Evolutionary conservation across 1,139 yeast species (phyloP).

Genomic region (Taphrina confusa): DNA sequence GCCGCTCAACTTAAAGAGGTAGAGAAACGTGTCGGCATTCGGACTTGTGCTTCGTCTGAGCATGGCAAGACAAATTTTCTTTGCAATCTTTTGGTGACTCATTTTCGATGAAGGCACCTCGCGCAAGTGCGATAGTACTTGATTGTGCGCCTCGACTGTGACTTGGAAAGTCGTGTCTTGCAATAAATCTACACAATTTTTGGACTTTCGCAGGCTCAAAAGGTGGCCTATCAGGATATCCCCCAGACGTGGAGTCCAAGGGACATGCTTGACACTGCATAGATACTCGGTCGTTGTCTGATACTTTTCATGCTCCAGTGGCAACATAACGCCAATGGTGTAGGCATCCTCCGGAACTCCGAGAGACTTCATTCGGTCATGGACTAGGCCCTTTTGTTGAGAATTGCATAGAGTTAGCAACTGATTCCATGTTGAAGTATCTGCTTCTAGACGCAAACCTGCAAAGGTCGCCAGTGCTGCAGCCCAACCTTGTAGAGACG

Average conservation of each 20-base stretch:
- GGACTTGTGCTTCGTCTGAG: background rate
- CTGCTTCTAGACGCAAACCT: background rate
- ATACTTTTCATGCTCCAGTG: background rate
- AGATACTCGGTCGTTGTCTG: background rate
- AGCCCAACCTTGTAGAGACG: background rate
- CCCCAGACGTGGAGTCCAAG: slow-evolving; percentile 2
- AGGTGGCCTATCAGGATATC: slow-evolving; percentile 11
- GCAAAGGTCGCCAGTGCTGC: slow-evolving; percentile 12
- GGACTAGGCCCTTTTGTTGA: background rate
- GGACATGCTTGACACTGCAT: background rate
- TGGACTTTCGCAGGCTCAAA: background rate
- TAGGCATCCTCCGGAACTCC: background rate
- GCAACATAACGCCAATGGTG: slow-evolving; percentile 9
- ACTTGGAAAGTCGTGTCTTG: background rate
- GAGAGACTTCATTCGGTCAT: background rate
- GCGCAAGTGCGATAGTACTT: slow-evolving; percentile 2
- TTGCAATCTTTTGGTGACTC: slow-evolving; percentile 11
- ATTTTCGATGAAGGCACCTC: background rate
- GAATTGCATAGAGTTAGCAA: background rate
- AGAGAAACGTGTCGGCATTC: background rate
- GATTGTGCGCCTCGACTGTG: slow-evolving; percentile 8
- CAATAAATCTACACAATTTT: background rate
- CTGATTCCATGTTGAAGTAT: slow-evolving; percentile 17
- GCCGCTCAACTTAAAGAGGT: background rate
- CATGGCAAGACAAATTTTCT: background rate